phyloP scores from a whole-genome alignment of 352 stramenopile species.

The Thalassiosira exigua region DNA sequence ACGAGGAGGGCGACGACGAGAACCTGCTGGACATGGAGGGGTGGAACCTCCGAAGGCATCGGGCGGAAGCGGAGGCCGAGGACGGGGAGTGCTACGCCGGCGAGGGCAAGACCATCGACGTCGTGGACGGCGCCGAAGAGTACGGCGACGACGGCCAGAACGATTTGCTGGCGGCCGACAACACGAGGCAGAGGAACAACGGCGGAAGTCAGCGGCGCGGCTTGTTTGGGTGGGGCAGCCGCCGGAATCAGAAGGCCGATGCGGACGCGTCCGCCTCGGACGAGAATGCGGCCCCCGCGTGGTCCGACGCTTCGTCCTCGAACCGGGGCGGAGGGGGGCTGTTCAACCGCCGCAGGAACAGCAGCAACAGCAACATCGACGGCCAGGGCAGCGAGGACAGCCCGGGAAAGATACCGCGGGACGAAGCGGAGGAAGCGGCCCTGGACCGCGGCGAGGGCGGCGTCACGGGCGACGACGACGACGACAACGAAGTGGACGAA shows the following conservation, averaged over 20 bases:
- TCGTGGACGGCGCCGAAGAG: too few relatives aligned
- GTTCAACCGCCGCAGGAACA: not conserved
- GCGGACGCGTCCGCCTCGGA: too few relatives aligned
- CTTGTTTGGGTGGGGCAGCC: constrained; percentile 35
- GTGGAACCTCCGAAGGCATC: constrained; percentile 36
- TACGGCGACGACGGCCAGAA: constrained; percentile 8
- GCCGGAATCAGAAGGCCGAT: not conserved
- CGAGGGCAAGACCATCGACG: not conserved
- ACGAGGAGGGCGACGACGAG: constrained; percentile 11
- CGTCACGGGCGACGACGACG: constrained; percentile 22
- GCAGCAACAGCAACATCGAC: not conserved
- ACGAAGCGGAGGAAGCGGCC: constrained; percentile 30
- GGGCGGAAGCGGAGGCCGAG: constrained; percentile 13
- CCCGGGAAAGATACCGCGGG: not conserved
- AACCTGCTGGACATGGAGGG: constrained; percentile 40
- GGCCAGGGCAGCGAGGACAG: not conserved
- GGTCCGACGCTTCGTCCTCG: constrained; percentile 3
- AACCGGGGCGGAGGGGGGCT: too few relatives aligned
- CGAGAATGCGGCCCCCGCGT: too few relatives aligned
- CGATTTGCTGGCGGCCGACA: constrained; percentile 1
- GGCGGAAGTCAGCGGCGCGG: constrained; percentile 14
- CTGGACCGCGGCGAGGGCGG: constrained; percentile 29
- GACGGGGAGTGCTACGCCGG: not conserved
- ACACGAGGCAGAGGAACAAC: constrained; percentile 9
- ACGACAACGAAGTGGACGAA: constrained; percentile 3